These are phyloP conservation scores for Chlorella ohadii DNA, from an alignment of 139 green algal genomes.

Conservation along the genomic window DNA sequence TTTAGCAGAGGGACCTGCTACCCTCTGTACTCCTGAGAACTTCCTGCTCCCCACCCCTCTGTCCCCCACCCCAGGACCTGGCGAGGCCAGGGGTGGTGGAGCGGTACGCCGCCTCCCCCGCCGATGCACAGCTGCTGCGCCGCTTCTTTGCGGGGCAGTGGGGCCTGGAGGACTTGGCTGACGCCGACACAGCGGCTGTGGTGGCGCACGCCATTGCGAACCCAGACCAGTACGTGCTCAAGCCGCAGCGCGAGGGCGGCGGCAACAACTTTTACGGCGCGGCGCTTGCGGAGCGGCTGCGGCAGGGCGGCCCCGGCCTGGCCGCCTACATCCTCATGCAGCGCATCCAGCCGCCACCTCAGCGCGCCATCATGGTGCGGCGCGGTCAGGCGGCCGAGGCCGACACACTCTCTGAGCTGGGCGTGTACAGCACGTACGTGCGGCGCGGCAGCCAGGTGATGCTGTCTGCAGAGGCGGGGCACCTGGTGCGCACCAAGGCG, in stretches of 20 bases:
- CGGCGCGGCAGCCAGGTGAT: conserved; percentile 64
- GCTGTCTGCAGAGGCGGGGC: conserved; percentile 82
- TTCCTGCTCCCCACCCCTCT: no score
- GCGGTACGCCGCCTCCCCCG: conserved; percentile 51
- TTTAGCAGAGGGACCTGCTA: no score
- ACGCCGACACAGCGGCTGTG: conserved; percentile 46
- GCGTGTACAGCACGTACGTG: conserved; percentile 87
- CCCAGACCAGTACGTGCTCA: conserved; percentile 92
- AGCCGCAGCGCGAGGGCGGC: conserved; percentile 95
- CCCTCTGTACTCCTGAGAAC: no score
- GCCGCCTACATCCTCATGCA: conserved; percentile 98
- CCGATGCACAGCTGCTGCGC: conserved; percentile 62
- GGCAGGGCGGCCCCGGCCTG: conserved; percentile 54
- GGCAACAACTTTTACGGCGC: conserved; percentile 97
- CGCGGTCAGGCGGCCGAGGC: conserved; percentile 62
- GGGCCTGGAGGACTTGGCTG: conserved; percentile 82
- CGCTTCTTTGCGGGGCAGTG: conserved; percentile 94
- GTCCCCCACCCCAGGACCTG: conserved; percentile 58
- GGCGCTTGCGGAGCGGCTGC: conserved; percentile 64
- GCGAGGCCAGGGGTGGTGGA: conserved; percentile 73
- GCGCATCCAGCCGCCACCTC: conserved; percentile 85
- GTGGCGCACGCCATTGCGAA: conserved; percentile 70
- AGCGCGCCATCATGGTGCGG: conserved; percentile 66
- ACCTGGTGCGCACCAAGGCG: conserved; percentile 95
- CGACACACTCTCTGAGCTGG: conserved; percentile 93